Evolutionary conservation across 2,329 filamentous ascomycete genomes (phyloP), one percentile per base, ranked within the genome.

Genomic region (Fusarium stilboides): DNA sequence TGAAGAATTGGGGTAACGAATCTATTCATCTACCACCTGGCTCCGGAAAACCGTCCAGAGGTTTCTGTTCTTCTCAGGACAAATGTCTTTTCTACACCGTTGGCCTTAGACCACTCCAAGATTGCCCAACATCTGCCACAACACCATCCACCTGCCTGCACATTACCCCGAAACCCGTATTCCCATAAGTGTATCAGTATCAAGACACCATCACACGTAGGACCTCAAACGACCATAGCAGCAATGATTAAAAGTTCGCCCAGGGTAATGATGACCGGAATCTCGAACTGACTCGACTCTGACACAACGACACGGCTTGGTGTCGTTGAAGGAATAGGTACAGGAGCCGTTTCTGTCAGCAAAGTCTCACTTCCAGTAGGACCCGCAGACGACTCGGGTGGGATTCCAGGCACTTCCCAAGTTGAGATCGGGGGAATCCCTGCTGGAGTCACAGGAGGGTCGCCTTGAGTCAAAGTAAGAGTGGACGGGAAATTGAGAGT

Each of bases 261-360:
- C 39, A 79, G 62, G 3, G 54, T 66, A 8, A 59, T 46, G 12
- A 79, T 46, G 5, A 72, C 58, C 8, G 72, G 64, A 17, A 74
- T 43, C 4, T 65, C 64, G 20, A 69, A 67, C 17, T 60, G 69
- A 1, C 53, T 69, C 3, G 76, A 77, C 44, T 72, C 71, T 5
- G 78, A 79, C 6, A 72, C 64, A 8, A 64, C 65, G 4, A 80
- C 73, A 24, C 65, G 71, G 8, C 70, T 77, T 20, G 77, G 62
- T 12, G 60, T 47, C 31, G 68, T 42, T 1, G 73, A 73, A 24
- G 76, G 62, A 52, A 61, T 61, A 39, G 73, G 60, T 62, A 69
- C 74, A n/a, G 73, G 53, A 10, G 69, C 69, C 8, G 60, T 73
- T 24, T 75, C 68, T 40, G 44, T 69, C 43, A 55, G 57, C 54